Evolutionary conservation across 2,329 filamentous ascomycete species (phyloP), one percentile per base, ranked within the genome.

Genomic region (Neonectria neomacrospora): DNA sequence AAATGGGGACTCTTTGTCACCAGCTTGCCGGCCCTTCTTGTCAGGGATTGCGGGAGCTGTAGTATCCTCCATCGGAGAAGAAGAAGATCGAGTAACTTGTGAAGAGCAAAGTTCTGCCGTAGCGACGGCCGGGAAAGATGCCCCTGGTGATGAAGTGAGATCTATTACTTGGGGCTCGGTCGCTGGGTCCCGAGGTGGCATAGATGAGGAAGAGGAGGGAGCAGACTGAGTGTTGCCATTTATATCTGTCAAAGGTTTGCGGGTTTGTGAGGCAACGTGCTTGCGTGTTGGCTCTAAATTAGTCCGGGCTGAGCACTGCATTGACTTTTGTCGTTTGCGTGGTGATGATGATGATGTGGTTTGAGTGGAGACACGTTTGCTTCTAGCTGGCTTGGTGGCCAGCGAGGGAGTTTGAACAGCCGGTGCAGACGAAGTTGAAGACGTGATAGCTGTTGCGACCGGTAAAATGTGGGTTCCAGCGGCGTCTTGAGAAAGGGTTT

Each of bases 201-300:
- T 10, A 16, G 52, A 39, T 5, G 37, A 47, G n/a, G 37, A 54
- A 14, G 56, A 41, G 45, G 47, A 5, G 37, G 59, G 53, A 41
- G n/a, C 22, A 16, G 47, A 41, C 28, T 71, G 71, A 7, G 68
- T 68, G 50, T 75, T 73, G 56, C 71, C 56, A 56, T 73, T 56
- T 44, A 75, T 68, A 11, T 71, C 56, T 16, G 54, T 56, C 1
- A 77, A 56, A 10, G 74, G 68, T 37, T 47, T 59, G 5, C 72
- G 75, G 9, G 30, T 30, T 52, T 64, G 56, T 3, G 54, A 56
- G 23, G 26, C 16, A n/a, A 50, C 54, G 54, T 63, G 60, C 28
- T 44, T 30, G 20, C 23, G 22, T 10, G 48, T 45, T 39, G 30
- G 14, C 32, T 18, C 11, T 23, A 26, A 14, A 11, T 44, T 11